Conservation (phyloP, 148 eudicot genomes). For the Fagopyrum esculentum region DNA sequence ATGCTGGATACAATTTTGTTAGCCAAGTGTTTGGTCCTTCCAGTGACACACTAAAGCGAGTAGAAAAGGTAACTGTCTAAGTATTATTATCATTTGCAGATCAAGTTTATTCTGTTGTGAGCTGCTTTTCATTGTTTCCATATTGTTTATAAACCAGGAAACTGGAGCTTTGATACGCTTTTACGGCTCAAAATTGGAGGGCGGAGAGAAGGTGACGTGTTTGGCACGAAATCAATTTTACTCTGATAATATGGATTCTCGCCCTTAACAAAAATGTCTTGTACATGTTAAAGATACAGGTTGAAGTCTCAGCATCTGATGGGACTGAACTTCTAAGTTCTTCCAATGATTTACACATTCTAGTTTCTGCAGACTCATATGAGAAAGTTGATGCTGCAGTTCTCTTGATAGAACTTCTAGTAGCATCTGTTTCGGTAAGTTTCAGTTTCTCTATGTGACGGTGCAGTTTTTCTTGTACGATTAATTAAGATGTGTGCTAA, state of each 20-base stretch:
- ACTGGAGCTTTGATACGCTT: constrained; percentile 80
- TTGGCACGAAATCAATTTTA: neutral
- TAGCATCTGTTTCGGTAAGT: constrained; percentile 70
- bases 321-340: constrained; percentile 44
- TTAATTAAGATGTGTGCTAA: neutral
- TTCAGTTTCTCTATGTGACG: constrained; percentile 20
- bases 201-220: constrained; percentile 42
- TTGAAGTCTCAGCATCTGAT: constrained; percentile 51
- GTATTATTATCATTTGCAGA: neutral
- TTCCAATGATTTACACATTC: constrained; percentile 62
- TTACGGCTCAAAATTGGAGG: constrained; percentile 49
- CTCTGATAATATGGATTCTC: neutral
- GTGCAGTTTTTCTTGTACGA: neutral
- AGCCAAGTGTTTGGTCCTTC: constrained; percentile 62
- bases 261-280: neutral
- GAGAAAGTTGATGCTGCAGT: constrained; percentile 94
- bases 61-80: constrained; percentile 61
- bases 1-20: constrained; percentile 69
- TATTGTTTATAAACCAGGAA: constrained; percentile 44
- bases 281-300: constrained; percentile 23
- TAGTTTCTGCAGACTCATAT: constrained; percentile 71
- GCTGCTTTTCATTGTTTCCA: neutral
- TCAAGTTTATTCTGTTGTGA: neutral
- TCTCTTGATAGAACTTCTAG: constrained; percentile 59
- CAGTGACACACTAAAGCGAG: constrained; percentile 65